These are phyloP conservation scores for Bipolaris sorokiniana DNA, from an alignment of 2,329 filamentous ascomycete genomes.

Conservation along the genomic window DNA sequence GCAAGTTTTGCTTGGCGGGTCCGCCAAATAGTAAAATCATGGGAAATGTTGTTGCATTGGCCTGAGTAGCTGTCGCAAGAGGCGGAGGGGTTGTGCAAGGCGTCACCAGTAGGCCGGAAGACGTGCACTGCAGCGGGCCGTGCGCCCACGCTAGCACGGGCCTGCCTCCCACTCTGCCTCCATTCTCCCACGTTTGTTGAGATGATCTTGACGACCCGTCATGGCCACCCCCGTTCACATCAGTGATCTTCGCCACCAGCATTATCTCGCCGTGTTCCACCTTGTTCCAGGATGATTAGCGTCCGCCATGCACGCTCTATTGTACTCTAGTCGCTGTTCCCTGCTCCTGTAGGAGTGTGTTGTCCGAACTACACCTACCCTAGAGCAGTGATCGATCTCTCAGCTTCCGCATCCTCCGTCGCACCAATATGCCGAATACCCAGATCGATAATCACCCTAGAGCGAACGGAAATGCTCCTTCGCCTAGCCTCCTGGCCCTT, in stretches of 20 bases:
- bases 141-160: constrained; percentile 14
- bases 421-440: constrained; percentile 7
- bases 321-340: constrained; percentile 2
- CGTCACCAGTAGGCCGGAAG: constrained; percentile 2
- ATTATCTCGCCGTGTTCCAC: constrained; percentile 5
- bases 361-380: neutral
- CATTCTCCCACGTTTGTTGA: constrained; percentile 12
- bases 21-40: constrained; percentile 1
- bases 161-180: neutral
- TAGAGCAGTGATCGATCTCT: neutral
- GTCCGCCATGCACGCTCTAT: constrained; percentile 3
- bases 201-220: constrained; percentile 1
- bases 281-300: constrained; percentile 4
- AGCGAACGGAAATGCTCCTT: neutral
- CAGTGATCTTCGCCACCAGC: constrained; percentile 11
- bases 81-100: constrained; percentile 9
- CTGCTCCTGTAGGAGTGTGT: constrained; percentile 2
- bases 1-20: constrained; percentile 17
- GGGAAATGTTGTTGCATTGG: constrained; percentile 14
- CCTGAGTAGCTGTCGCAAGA: constrained; percentile 11
- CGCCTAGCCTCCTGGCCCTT: neutral
- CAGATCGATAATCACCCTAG: neutral
- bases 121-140: constrained; percentile 9
- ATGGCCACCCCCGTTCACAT: constrained; percentile 11
- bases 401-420: constrained; percentile 12